Percentiles rank a stretch among this genome's conserved stretches.
Evolutionary conservation across 805 yeast species (phyloP).

Genomic region (Nakazawaea siamensis): DNA sequence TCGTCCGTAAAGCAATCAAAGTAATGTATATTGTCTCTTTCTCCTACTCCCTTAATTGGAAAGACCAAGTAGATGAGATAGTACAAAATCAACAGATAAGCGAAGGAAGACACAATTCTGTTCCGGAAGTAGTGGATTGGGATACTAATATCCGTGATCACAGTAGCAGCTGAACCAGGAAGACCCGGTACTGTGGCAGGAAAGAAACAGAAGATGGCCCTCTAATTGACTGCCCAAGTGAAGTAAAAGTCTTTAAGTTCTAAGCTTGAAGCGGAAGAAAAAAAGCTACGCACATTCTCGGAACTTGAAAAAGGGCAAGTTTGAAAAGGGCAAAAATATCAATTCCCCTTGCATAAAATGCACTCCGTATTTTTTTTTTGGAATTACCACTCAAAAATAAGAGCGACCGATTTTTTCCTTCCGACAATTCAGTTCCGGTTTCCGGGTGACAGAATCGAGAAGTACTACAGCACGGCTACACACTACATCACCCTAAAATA

Average conservation of each 20-base stretch:
- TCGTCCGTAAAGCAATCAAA: slow-evolving; percentile 2
- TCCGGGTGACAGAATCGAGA: too few relatives aligned
- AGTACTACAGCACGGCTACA: too few relatives aligned
- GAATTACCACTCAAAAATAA: too few relatives aligned
- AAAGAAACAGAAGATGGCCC: slow-evolving; percentile 5
- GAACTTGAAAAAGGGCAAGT: too few relatives aligned
- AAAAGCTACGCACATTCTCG: too few relatives aligned
- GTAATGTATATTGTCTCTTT: background rate
- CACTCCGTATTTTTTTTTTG: too few relatives aligned
- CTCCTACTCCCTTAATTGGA: background rate
- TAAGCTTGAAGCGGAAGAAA: too few relatives aligned
- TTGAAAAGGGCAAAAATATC: too few relatives aligned
- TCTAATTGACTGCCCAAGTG: slow-evolving; percentile 7
- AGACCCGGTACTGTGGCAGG: slow-evolving; percentile 7
- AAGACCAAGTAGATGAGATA: slow-evolving; percentile 4
- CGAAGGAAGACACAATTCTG: slow-evolving; percentile 5
- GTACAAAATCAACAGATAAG: slow-evolving; percentile 5
- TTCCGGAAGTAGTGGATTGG: slow-evolving; percentile 3
- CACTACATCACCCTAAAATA: too few relatives aligned
- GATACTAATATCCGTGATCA: slow-evolving; percentile 1
- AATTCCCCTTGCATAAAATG: too few relatives aligned
- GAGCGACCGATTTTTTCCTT: too few relatives aligned
- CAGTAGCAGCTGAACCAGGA: slow-evolving; percentile 6
- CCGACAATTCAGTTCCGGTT: too few relatives aligned
- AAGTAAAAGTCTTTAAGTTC: slow-evolving; percentile 4